Base-by-base conservation (phyloP, 2,329 filamentous ascomycete genomes). In the Didymella exigua region DNA sequence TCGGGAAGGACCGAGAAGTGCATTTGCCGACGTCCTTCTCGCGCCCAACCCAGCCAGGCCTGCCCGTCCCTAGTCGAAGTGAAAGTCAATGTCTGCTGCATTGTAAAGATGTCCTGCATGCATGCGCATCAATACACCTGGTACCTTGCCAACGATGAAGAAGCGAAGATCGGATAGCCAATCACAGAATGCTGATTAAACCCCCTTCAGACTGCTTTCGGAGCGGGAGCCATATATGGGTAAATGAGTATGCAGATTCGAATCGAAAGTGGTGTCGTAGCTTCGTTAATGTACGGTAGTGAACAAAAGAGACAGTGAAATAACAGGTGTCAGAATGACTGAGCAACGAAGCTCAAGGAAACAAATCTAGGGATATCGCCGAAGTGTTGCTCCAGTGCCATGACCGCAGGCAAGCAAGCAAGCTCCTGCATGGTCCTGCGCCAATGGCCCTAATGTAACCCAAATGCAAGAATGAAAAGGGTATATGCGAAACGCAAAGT, bases 291-390 rank as follows among this genome's bases (percentile, higher is more conserved):
- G 47, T 33, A 62, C 43, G 41, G 52, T 41, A 37, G 33, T 31
- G 19, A 36, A 59, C 57, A 54, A 58, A 60, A 21, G 52, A 59
- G 49, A 58, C 41, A 54, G 60, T 36, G 53, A 57, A 47, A 60
- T 51, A 45, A 53, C 44, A 48, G 23, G 30, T 24, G 36, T 55
- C 54, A 45, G 53, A 49, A 49, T 45, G 37, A 60, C 49, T 37
- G 60, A 65, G 59, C 68, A 62, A 52, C 51, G 64, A 68, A 66
- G 61, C 61, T 59, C 66, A 36, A 48, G 45, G 49, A 41, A 55
- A 57, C 64, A 68, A 58, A 66, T 67, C 68, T 49, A 71, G 64
- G 64, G 66, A 69, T 71, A 71, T 71, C 65, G 64, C 65, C 50
- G 58, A 61, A 58, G 52, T 57, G 40, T 57, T 62, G 54, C 52